A percentile compares a stretch with the other conserved stretches of the same genome.
Conservation (phyloP, 225 moss, liverwort and hornwort genomes). For the Marchantia polymorpha region DNA sequence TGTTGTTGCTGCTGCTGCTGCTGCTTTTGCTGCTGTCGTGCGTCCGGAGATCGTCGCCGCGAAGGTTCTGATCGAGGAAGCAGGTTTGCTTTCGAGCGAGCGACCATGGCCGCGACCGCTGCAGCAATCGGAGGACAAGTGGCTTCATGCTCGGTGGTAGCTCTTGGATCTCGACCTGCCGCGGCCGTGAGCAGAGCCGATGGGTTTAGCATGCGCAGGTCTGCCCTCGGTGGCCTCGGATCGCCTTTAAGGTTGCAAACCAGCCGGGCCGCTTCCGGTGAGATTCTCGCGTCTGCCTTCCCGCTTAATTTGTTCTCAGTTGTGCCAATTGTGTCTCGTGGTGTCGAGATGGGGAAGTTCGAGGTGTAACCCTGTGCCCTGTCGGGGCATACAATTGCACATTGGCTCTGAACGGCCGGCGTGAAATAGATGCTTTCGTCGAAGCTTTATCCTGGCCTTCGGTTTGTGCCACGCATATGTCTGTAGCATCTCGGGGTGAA, state of each 20-base stretch:
- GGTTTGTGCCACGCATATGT: too few relatives aligned
- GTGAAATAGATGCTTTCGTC: too few relatives aligned
- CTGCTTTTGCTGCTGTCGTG: background rate
- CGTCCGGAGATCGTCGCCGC: background rate
- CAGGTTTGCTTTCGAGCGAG: background rate
- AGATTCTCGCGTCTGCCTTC: background rate
- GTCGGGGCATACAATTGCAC: too few relatives aligned
- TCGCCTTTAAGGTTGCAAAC: background rate
- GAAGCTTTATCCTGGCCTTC: too few relatives aligned
- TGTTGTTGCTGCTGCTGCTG: too few relatives aligned
- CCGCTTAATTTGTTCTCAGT: background rate
- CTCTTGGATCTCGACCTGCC: background rate
- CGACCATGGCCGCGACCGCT: slow-evolving; percentile 9
- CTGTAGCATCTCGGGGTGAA: too few relatives aligned
- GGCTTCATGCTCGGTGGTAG: background rate
- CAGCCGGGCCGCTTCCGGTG: slow-evolving; percentile 1
- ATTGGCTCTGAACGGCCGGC: too few relatives aligned
- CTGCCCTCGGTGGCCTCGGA: background rate
- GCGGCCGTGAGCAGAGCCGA: slow-evolving; percentile 8
- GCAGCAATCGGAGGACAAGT: slow-evolving; percentile 5
- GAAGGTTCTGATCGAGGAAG: background rate
- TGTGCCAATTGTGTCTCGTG: too few relatives aligned
- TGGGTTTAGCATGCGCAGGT: slow-evolving; percentile 1
- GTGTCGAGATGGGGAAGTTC: too few relatives aligned
- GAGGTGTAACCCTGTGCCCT: too few relatives aligned